phyloP scores from a whole-genome alignment of 441 rosid genomes.

The Hura crepitans region DNA sequence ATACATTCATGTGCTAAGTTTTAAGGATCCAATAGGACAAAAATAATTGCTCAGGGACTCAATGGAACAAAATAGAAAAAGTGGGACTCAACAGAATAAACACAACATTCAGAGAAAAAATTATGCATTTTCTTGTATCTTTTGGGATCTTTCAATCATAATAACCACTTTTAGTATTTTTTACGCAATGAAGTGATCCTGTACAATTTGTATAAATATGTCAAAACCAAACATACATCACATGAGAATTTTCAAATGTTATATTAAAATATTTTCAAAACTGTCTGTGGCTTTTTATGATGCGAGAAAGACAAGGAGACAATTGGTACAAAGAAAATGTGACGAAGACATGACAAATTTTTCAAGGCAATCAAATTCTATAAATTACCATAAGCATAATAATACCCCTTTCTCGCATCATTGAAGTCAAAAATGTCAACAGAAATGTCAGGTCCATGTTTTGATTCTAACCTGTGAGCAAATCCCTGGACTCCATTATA shows the following conservation, averaged over 20 bases:
- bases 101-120: no score
- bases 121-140: not conserved
- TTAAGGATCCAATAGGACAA: no score
- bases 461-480: slow-evolving; percentile 63
- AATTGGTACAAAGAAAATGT: not conserved
- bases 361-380: no score
- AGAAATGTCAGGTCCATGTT: slow-evolving; percentile 13
- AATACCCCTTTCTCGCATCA: not conserved
- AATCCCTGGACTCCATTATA: slow-evolving; percentile 99
- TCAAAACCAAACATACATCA: no score
- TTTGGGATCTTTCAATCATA: not conserved
- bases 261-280: not conserved
- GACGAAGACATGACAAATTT: not conserved
- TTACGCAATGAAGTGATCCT: not conserved
- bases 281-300: not conserved
- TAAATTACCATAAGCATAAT: not conserved
- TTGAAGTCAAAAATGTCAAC: not conserved
- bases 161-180: not conserved
- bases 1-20: no score
- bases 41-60: no score
- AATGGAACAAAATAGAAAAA: no score
- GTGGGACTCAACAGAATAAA: no score
- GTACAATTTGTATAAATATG: no score
- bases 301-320: not conserved
- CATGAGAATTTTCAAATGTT: not conserved